Percentiles rank a stretch among this genome's conserved stretches.
These are phyloP conservation scores for Fraxinus paxiana DNA, from an alignment of 305 asterid species.

Conservation along the genomic window DNA sequence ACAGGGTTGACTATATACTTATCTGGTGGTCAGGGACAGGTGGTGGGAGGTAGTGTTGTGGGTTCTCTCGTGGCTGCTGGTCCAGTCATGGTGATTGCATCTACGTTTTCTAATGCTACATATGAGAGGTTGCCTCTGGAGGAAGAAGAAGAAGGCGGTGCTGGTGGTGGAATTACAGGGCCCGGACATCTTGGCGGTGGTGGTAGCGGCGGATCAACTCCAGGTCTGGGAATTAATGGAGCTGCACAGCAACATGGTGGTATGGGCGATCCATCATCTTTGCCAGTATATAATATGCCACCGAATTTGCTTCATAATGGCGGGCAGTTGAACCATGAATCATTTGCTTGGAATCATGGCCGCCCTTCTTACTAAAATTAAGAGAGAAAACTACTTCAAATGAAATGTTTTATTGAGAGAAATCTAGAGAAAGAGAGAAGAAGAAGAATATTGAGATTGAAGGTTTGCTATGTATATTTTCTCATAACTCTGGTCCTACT, in stretches of 20 bases:
- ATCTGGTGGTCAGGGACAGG: slow-evolving; percentile 46
- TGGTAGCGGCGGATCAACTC: slow-evolving; percentile 35
- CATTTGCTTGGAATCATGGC: slow-evolving; percentile 55
- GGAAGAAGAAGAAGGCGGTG: slow-evolving; percentile 34
- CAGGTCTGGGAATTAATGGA: slow-evolving; percentile 22
- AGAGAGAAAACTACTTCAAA: slow-evolving; percentile 12
- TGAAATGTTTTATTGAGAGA: neutral
- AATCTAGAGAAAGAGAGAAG: slow-evolving; percentile 1
- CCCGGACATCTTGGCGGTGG: slow-evolving; percentile 27
- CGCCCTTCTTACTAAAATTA: slow-evolving; percentile 37
- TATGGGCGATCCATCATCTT: slow-evolving; percentile 32
- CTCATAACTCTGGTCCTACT: neutral
- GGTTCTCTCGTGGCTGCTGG: slow-evolving; percentile 41
- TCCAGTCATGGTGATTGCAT: slow-evolving; percentile 45
- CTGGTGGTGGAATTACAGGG: neutral
- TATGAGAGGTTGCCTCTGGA: slow-evolving; percentile 45
- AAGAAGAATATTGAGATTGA: neutral
- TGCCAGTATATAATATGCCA: slow-evolving; percentile 37
- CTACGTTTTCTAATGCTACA: slow-evolving; percentile 43
- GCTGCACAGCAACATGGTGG: slow-evolving; percentile 34
- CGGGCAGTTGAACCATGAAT: slow-evolving; percentile 47
- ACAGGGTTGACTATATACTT: slow-evolving; percentile 43
- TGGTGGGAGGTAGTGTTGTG: slow-evolving; percentile 44
- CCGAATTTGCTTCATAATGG: slow-evolving; percentile 43
- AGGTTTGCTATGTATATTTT: neutral